Conservation (phyloP, 1,284 basidiomycete species). For the Ganoderma resinaceum region DNA sequence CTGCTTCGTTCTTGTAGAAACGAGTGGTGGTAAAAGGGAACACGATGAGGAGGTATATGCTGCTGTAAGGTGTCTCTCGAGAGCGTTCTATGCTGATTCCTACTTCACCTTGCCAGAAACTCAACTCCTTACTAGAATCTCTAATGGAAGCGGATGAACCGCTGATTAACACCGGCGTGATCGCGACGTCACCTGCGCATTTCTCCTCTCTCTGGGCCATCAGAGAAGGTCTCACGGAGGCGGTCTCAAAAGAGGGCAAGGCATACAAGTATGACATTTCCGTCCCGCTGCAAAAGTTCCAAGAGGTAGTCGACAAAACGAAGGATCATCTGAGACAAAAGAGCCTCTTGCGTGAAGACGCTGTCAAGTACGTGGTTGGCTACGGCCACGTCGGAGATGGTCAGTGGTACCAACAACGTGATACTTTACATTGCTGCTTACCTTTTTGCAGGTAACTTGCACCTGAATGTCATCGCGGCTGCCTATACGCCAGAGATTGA, state of each 20-base stretch:
- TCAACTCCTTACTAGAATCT: constrained; percentile 81
- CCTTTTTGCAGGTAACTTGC: constrained; percentile 78
- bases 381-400: constrained; percentile 98
- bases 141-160: constrained; percentile 79
- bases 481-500: constrained; percentile 87
- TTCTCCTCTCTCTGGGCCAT: constrained; percentile 92
- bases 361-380: constrained; percentile 86
- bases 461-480: constrained; percentile 93
- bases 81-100: neutral
- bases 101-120: constrained; percentile 70
- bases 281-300: constrained; percentile 89
- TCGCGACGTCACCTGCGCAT: constrained; percentile 93
- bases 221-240: constrained; percentile 95
- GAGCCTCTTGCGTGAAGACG: constrained; percentile 76
- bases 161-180: constrained; percentile 89
- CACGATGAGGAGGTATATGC: constrained; percentile 90
- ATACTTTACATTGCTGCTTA: constrained; percentile 18
- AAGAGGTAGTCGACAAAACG: constrained; percentile 87
- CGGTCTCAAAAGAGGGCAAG: constrained; percentile 93
- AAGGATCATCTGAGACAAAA: constrained; percentile 76
- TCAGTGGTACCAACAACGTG: constrained; percentile 43
- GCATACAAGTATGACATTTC: constrained; percentile 99
- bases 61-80: neutral
- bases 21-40: constrained; percentile 91
- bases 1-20: constrained; percentile 95